Base-by-base conservation (phyloP, 1,139 yeast species). In the Suhomyces taliae region DNA sequence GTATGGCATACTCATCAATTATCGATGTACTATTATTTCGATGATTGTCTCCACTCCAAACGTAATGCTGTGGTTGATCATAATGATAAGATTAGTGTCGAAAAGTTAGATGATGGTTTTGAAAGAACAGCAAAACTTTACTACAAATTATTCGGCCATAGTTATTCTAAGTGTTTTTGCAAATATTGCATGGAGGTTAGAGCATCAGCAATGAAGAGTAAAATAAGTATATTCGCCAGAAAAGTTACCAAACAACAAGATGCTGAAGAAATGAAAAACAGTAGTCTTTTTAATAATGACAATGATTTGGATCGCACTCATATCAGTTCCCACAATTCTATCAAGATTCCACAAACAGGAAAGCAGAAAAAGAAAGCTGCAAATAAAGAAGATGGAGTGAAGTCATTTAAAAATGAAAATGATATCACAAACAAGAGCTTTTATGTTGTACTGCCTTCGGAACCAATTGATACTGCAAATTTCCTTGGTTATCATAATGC, bases 1-100 rank as follows among this genome's bases (percentile, higher is more conserved):
- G 57, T 67, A 1, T 72, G 77, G 76, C 75, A 69, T 46, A 70
- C 76, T 8, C 75, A 72, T 49, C 74, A 67, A 47, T 55, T 72
- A 31, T 54, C 60, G 4, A 60, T 65, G 37, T 44, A 40, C 15
- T 52, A 52, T 29, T 72, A 72, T 51, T 57, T 59, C 40, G 43
- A 53, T 2, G 62, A 58, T 43, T 64, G 67, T 40, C 43, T 47
- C 31, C 36, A 37, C 6, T 39, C 47, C n/a, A 36, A 36, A 9
- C 31, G 47, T n/a, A 40, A 39, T 5, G 24, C 37, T 27, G 59
- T 65, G 27, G 49, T 66, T 33, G 66, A 66, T 53, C 70, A 66
- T 39, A 66, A 65, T 40, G 70, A 66, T 44, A 65, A 64, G 48
- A 54, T 65, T 24, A 65, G 58, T 14, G 61, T 55, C 35, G 48